Conservation (phyloP, 1,139 yeast genomes). For the Pichia sp. region DNA sequence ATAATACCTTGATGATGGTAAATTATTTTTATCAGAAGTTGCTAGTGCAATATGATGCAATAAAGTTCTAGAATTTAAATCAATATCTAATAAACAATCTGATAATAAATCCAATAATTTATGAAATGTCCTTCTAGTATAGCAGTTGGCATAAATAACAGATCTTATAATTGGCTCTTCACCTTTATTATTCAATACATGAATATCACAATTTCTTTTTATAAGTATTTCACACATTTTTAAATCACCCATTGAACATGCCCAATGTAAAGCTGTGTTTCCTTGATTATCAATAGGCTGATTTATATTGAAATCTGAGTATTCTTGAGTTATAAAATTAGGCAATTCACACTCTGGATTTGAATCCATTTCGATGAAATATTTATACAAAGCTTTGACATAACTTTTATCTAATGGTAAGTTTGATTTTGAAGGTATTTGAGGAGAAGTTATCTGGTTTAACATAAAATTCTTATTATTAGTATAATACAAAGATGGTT, state of each 20-base stretch:
- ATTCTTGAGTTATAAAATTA: conserved; percentile 23
- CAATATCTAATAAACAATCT: conserved; percentile 50
- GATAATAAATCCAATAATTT: conserved; percentile 39
- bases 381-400: conserved; percentile 28
- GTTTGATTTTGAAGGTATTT: not conserved
- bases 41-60: conserved; percentile 76
- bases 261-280: conserved; percentile 56
- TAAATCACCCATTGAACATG: conserved; percentile 55
- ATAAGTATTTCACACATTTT: conserved; percentile 44
- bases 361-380: conserved; percentile 30
- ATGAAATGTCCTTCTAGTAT: conserved; percentile 43
- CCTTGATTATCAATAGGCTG: conserved; percentile 54
- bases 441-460: not conserved
- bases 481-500: not conserved
- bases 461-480: not conserved
- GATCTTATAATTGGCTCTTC: conserved; percentile 55
- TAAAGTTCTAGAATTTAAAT: conserved; percentile 61
- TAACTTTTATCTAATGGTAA: conserved; percentile 16
- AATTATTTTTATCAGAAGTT: conserved; percentile 52
- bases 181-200: conserved; percentile 42
- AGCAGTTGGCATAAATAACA: conserved; percentile 48
- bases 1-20: conserved; percentile 75
- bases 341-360: conserved; percentile 23
- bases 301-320: conserved; percentile 41
- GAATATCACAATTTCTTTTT: conserved; percentile 33